Base-by-base conservation (phyloP, 2,329 filamentous ascomycete species). In the Lachnellula willkommii region DNA sequence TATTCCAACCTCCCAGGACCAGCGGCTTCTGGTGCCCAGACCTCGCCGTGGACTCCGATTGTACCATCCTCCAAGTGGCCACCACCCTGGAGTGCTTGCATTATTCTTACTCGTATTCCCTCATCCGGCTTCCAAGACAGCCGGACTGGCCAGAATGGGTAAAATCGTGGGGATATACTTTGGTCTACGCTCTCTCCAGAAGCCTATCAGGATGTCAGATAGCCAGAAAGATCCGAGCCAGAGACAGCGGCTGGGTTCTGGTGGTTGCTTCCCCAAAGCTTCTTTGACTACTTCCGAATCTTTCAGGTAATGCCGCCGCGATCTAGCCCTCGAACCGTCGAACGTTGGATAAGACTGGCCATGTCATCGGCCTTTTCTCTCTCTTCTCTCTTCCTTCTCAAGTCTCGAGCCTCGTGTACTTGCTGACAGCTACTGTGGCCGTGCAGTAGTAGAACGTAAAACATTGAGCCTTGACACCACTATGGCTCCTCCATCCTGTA, bases 291-390 rank as follows among this genome's bases (percentile, higher is more conserved):
- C 42, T 20, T 45, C 20, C 20, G 12, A 6, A 12, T 26, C 42
- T 26, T 45, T 22, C 42, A 14, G 5, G n/a, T 26, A 59, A 43
- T 22, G 17, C 17, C 20, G 24, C 47, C 42, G 40, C 40, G 50
- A 51, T 51, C 52, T 54, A 57, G 50, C 54, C 46, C 52, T 28
- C 28, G 28, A 32, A 32, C 2, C 28, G 28, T 55, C 35, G 45
- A 53, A 39, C 49, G 48, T 56, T 58, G 53, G 49, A 53, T 47
- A 56, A 56, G 53, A 52, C 22, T 6, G 15, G 17, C 15, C 3
- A 40, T 24, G 15, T 14, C 42, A 45, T 45, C 8, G 42, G 24
- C 42, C 42, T 40, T 15, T 17, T 17, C 12, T 40, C 37, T 40
- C 5, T 40, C 37, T 40, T 40, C 37, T 11, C 9, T 32, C 28